Evolutionary conservation across 306 rosid species (phyloP).

Genomic region (Gleditsia sinensis): DNA sequence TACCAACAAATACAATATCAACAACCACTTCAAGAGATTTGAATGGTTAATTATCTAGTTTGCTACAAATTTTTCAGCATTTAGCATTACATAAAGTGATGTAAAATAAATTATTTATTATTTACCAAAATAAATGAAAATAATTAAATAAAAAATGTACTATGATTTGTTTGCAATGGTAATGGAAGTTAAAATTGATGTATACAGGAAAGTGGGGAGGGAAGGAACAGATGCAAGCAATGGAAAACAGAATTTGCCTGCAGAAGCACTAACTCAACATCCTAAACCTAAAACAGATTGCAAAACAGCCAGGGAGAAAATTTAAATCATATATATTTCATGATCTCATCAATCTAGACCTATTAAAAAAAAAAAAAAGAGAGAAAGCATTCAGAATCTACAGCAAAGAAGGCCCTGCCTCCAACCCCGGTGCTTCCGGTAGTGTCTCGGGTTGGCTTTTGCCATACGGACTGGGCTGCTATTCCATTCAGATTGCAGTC

Average conservation of each 20-base stretch:
- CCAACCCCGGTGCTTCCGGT: constrained; percentile 67
- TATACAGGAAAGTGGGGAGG: constrained; percentile 9
- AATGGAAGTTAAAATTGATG: constrained; percentile 27
- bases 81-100: no score
- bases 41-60: no score
- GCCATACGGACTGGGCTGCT: constrained; percentile 93
- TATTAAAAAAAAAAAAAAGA: constrained; percentile 14
- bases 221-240: constrained; percentile 24
- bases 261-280: constrained; percentile 22
- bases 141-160: constrained; percentile 20
- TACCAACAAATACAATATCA: no score
- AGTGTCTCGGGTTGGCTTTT: constrained; percentile 59
- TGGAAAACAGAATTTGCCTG: constrained; percentile 28
- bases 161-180: constrained; percentile 5
- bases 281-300: constrained; percentile 52
- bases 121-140: background rate
- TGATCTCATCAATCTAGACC: constrained; percentile 39
- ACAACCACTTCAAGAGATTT: no score
- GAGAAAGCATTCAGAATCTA: constrained; percentile 65
- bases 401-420: constrained; percentile 76
- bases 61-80: no score
- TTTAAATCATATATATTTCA: constrained; percentile 32
- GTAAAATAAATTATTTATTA: no score
- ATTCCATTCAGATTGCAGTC: constrained; percentile 80
- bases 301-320: constrained; percentile 28